Evolutionary conservation across 2,329 filamentous ascomycete genomes (phyloP).

Genomic region (Xylariaceae sp.): DNA sequence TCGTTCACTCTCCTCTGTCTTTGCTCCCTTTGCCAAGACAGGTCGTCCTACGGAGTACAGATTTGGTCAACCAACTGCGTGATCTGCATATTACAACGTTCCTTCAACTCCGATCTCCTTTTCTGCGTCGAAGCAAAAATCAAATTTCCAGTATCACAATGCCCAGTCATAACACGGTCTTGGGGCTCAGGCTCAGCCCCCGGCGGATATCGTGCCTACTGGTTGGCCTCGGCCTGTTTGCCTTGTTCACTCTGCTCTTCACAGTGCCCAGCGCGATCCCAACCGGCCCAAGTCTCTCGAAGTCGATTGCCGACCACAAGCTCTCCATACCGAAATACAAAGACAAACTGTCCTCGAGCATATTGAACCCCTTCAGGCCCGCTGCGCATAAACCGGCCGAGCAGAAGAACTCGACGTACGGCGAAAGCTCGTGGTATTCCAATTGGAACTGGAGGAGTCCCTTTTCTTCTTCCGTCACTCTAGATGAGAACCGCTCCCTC

Average conservation of each 20-base stretch:
- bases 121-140: too few relatives aligned
- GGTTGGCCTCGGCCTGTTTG: constrained; percentile 42
- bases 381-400: constrained; percentile 64
- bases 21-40: too few relatives aligned
- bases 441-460: constrained; percentile 88
- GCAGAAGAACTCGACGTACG: constrained; percentile 71
- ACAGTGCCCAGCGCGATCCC: constrained; percentile 42
- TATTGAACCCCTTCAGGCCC: constrained; percentile 59
- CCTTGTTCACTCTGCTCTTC: constrained; percentile 45
- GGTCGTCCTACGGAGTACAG: too few relatives aligned
- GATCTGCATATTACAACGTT: too few relatives aligned
- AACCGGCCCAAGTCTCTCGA: constrained; percentile 40
- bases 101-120: too few relatives aligned
- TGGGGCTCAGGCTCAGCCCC: constrained; percentile 42
- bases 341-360: constrained; percentile 38
- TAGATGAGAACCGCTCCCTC: constrained; percentile 76
- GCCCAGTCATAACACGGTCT: constrained; percentile 33
- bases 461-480: constrained; percentile 71
- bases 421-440: constrained; percentile 75
- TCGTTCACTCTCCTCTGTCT: too few relatives aligned
- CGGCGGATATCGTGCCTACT: constrained; percentile 47
- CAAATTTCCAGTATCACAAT: background rate
- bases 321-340: constrained; percentile 42
- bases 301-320: constrained; percentile 40
- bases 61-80: too few relatives aligned